These are phyloP conservation scores for Pichia californica DNA, from an alignment of 805 yeast species.

Conservation along the genomic window DNA sequence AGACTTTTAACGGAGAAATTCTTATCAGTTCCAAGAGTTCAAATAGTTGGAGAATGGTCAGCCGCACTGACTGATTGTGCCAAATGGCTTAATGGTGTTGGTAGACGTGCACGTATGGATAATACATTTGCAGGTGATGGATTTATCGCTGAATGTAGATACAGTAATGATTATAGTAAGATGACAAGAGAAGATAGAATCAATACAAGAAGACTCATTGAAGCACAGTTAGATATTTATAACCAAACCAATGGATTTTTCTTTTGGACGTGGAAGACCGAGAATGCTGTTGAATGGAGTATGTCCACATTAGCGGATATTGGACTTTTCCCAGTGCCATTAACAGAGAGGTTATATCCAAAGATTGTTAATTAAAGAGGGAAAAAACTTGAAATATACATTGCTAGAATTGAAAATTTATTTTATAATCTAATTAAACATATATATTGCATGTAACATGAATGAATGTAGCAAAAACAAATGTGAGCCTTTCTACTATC, in stretches of 20 bases:
- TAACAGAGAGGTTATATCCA: slow-evolving; percentile 60
- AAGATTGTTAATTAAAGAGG: too few species aligned
- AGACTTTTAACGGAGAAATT: slow-evolving; percentile 41
- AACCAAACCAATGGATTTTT: slow-evolving; percentile 49
- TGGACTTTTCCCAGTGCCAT: slow-evolving; percentile 58
- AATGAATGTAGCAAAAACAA: neutral
- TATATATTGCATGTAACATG: too few species aligned
- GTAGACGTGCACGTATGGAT: slow-evolving; percentile 61
- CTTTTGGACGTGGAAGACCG: slow-evolving; percentile 70
- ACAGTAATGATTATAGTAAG: slow-evolving; percentile 29
- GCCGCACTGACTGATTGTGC: slow-evolving; percentile 70
- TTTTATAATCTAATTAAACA: too few species aligned
- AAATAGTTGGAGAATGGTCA: slow-evolving; percentile 65
- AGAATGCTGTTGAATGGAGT: slow-evolving; percentile 63
- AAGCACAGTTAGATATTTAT: slow-evolving; percentile 54
- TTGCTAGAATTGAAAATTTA: too few species aligned
- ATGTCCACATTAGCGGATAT: slow-evolving; percentile 41
- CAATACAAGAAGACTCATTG: slow-evolving; percentile 48
- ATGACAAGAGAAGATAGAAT: slow-evolving; percentile 39
- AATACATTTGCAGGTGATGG: slow-evolving; percentile 40
- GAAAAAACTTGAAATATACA: too few species aligned
- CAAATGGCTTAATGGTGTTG: slow-evolving; percentile 62
- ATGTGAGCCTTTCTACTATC: slow-evolving; percentile 34
- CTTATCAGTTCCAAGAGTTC: slow-evolving; percentile 35
- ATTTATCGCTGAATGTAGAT: slow-evolving; percentile 49